Evolutionary conservation across 257 asterid genomes (phyloP).

Genomic region (Jacaranda mimosifolia): DNA sequence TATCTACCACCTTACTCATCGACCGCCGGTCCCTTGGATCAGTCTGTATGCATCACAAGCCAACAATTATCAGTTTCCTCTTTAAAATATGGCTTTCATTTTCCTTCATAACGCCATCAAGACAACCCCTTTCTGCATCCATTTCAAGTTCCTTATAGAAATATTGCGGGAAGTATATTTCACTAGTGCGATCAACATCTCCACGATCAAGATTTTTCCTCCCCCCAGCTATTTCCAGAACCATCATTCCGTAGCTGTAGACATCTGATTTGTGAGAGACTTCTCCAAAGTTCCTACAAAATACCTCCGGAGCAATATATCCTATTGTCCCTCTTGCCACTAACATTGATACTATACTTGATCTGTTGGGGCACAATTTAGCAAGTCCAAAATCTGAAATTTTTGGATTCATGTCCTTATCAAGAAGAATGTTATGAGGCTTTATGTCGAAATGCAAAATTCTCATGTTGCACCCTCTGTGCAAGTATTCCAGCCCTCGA

Average conservation of each 20-base stretch:
- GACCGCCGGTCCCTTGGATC: constrained; percentile 41
- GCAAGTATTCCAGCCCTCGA: constrained; percentile 52
- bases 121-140: too few relatives aligned
- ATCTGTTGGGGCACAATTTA: constrained; percentile 37
- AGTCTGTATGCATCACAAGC: constrained; percentile 49
- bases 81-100: constrained; percentile 23
- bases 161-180: too few relatives aligned
- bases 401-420: constrained; percentile 43
- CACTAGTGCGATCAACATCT: too few relatives aligned
- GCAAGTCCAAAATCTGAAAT: constrained; percentile 51
- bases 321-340: constrained; percentile 52
- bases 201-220: constrained; percentile 31
- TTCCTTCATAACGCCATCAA: too few relatives aligned
- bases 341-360: constrained; percentile 41
- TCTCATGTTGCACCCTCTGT: constrained; percentile 39
- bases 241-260: constrained; percentile 53
- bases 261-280: constrained; percentile 49
- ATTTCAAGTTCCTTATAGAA: too few relatives aligned
- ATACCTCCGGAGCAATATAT: constrained; percentile 51
- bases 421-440: constrained; percentile 52
- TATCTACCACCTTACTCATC: constrained; percentile 43
- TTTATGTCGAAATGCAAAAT: constrained; percentile 49
- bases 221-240: constrained; percentile 52
- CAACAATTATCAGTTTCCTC: constrained; percentile 41
- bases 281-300: constrained; percentile 41